Percentiles rank a stretch among this genome's conserved stretches.
Conservation (phyloP, 495 filamentous ascomycete species). For the Lepraria neglecta region DNA sequence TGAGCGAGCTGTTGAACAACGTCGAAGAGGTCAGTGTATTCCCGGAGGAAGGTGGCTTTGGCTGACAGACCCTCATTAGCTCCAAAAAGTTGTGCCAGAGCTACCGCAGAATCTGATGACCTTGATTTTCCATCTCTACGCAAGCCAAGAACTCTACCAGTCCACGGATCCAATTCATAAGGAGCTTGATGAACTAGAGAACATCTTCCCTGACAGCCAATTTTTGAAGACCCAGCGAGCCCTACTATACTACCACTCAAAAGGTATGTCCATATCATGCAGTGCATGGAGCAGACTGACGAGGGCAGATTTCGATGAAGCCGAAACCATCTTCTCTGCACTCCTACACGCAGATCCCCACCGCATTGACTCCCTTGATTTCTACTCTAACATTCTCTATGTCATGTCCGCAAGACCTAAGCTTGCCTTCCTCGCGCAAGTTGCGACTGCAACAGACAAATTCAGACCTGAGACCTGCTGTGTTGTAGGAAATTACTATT, state of each 20-base stretch:
- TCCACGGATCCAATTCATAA: conserved; percentile 62
- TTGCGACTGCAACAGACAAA: conserved; percentile 83
- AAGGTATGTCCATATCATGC: conserved; percentile 37
- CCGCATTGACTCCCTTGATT: conserved; percentile 81
- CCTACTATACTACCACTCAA: conserved; percentile 85
- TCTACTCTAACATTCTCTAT: conserved; percentile 95
- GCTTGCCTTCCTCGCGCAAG: conserved; percentile 83
- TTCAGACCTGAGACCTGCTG: conserved; percentile 97
- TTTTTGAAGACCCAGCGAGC: conserved; percentile 89
- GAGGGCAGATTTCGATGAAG: conserved; percentile 67
- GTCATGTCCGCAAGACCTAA: conserved; percentile 83
- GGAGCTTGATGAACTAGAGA: conserved; percentile 66
- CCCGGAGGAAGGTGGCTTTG: not conserved
- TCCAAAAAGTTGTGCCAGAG: conserved; percentile 50
- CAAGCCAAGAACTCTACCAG: conserved; percentile 86
- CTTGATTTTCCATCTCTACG: conserved; percentile 85
- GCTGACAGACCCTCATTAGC: conserved; percentile 33
- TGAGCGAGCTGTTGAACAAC: conserved; percentile 65
- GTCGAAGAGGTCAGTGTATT: conserved; percentile 67
- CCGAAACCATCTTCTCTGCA: conserved; percentile 77
- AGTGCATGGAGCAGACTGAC: not conserved
- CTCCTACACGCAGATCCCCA: conserved; percentile 76
- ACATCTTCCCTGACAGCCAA: conserved; percentile 75
- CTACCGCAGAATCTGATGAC: conserved; percentile 89
- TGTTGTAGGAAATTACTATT: conserved; percentile 96